Percentiles rank a stretch among this genome's conserved stretches.
phyloP scores from a whole-genome alignment of 2,329 filamentous ascomycete genomes.

The Aspergillus terreus region DNA sequence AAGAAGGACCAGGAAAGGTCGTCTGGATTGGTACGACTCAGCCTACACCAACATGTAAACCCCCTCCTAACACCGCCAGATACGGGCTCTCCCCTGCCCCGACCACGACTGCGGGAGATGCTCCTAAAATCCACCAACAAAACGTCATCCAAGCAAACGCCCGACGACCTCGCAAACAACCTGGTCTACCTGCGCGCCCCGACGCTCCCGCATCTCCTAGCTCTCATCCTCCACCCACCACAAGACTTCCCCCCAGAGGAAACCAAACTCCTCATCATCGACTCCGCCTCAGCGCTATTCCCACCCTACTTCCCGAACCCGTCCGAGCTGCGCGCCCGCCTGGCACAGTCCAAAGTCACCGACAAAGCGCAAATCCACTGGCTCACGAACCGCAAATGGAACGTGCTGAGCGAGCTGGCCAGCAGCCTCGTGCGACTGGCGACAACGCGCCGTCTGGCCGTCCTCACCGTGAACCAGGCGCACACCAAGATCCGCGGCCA shows the following conservation, averaged over 20 bases:
- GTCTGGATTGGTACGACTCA: slow-evolving; percentile 74
- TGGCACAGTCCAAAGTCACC: slow-evolving; percentile 27
- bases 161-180: slow-evolving; percentile 39
- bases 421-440: slow-evolving; percentile 66
- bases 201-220: slow-evolving; percentile 64
- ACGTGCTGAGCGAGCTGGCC: slow-evolving; percentile 64
- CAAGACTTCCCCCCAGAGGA: slow-evolving; percentile 57
- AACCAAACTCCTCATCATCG: slow-evolving; percentile 70
- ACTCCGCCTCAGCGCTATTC: slow-evolving; percentile 72
- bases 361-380: slow-evolving; percentile 40
- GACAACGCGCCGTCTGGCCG: slow-evolving; percentile 65
- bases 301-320: slow-evolving; percentile 71
- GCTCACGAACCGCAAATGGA: slow-evolving; percentile 42
- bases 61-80: slow-evolving; percentile 33
- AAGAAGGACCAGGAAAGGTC: slow-evolving; percentile 58
- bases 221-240: slow-evolving; percentile 67
- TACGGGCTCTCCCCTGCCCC: slow-evolving; percentile 48
- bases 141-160: slow-evolving; percentile 5
- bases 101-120: slow-evolving; percentile 47
- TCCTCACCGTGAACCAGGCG: slow-evolving; percentile 75
- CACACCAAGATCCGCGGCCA: slow-evolving; percentile 73
- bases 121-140: slow-evolving; percentile 21
- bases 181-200: slow-evolving; percentile 63
- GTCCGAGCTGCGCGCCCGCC: slow-evolving; percentile 30
- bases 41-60: background rate